These are phyloP conservation scores for Herpetomonas samuelpessoai DNA, from an alignment of 208 protist genomes.

Conservation along the genomic window DNA sequence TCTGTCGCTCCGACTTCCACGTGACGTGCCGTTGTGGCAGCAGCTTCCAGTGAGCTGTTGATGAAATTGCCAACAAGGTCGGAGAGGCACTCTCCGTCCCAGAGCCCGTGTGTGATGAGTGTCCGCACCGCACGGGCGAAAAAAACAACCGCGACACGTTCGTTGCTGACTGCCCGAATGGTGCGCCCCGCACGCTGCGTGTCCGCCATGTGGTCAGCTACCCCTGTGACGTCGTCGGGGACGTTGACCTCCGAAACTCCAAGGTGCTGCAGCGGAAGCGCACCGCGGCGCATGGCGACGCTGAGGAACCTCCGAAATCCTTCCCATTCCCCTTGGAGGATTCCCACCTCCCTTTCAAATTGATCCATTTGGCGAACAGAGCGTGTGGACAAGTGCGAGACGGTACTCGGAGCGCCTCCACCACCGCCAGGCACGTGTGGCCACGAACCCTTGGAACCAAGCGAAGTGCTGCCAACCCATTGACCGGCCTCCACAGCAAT, in stretches of 20 bases:
- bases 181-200: too few species aligned
- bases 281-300: conserved; percentile 12
- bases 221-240: too few species aligned
- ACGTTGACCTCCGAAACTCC: too few species aligned
- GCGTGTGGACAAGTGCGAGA: conserved; percentile 24
- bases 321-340: conserved; percentile 57
- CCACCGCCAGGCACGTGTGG: conserved; percentile 4
- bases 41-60: neutral
- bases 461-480: conserved; percentile 4
- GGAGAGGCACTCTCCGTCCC: conserved; percentile 7
- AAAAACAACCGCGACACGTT: conserved; percentile 3
- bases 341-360: conserved; percentile 27
- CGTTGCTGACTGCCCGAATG: neutral
- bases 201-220: too few species aligned
- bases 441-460: neutral
- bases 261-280: neutral
- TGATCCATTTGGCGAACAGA: conserved; percentile 28
- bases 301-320: conserved; percentile 39
- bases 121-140: conserved; percentile 1
- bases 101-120: neutral
- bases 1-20: too few species aligned
- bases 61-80: neutral
- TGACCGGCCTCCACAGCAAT: neutral
- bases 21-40: too few species aligned
- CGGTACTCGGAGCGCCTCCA: conserved; percentile 3